phyloP scores from a whole-genome alignment of 345 rosid genomes.

The Eucalyptus sp. region DNA sequence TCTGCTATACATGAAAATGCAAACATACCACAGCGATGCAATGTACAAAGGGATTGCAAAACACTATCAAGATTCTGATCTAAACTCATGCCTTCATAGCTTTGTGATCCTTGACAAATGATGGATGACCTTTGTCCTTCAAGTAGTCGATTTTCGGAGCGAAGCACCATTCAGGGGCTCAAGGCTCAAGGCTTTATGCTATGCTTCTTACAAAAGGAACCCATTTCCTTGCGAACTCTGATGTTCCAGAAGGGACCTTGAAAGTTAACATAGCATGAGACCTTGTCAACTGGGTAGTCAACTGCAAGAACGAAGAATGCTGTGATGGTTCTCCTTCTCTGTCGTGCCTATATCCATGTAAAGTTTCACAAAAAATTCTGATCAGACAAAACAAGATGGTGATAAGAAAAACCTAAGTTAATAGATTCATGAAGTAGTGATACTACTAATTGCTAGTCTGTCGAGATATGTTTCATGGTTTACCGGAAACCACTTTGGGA shows the following conservation, averaged over 20 bases:
- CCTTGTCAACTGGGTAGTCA: constrained; percentile 92
- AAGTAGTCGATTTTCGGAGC: constrained; percentile 69
- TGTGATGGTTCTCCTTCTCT: constrained; percentile 68
- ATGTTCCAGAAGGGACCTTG: constrained; percentile 76
- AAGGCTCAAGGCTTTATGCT: constrained; percentile 49
- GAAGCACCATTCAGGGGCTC: constrained; percentile 87
- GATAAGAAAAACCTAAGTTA: neutral
- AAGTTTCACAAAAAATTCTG: neutral
- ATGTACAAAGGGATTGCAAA: neutral
- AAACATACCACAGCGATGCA: neutral
- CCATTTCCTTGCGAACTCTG: constrained; percentile 90
- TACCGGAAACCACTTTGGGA: constrained; percentile 89
- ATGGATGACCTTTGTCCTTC: constrained; percentile 81
- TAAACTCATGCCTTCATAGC: constrained; percentile 64
- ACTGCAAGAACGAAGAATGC: constrained; percentile 82
- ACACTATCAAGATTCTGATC: neutral
- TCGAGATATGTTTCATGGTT: constrained; percentile 79
- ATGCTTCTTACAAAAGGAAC: constrained; percentile 77
- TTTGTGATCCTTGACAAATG: constrained; percentile 92
- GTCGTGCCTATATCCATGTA: constrained; percentile 47
- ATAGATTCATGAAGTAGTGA: neutral
- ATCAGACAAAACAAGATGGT: neutral
- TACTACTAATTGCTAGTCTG: constrained; percentile 65
- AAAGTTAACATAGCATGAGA: constrained; percentile 85
- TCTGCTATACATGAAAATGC: constrained; percentile 25